phyloP scores from a whole-genome alignment of 2,329 filamentous ascomycete species.

The Ascochyta rabiei region DNA sequence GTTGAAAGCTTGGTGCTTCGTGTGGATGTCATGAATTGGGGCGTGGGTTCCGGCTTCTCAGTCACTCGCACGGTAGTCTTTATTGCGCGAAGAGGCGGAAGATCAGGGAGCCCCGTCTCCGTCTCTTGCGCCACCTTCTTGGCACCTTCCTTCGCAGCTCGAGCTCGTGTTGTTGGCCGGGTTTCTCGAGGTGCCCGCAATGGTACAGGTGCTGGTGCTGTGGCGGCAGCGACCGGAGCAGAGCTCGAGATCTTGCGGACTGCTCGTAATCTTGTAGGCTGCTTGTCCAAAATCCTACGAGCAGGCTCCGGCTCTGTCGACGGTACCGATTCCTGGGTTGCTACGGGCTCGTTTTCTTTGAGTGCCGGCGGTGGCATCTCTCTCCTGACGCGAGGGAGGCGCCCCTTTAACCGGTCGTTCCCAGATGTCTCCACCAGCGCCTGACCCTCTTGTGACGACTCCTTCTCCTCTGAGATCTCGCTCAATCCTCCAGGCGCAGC shows the following conservation, averaged over 20 bases:
- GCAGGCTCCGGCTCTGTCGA: slow-evolving; percentile 28
- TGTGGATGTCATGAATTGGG: slow-evolving; percentile 10
- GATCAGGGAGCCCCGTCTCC: slow-evolving; percentile 32
- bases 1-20: slow-evolving; percentile 23
- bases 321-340: slow-evolving; percentile 27
- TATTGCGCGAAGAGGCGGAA: slow-evolving; percentile 31
- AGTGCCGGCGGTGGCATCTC: slow-evolving; percentile 36
- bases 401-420: slow-evolving; percentile 49
- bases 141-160: slow-evolving; percentile 29
- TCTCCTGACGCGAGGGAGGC: slow-evolving; percentile 27
- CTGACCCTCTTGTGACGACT: slow-evolving; percentile 46
- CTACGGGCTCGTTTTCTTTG: slow-evolving; percentile 47
- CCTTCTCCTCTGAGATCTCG: slow-evolving; percentile 51
- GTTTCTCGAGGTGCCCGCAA: slow-evolving; percentile 38
- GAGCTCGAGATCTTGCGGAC: slow-evolving; percentile 47
- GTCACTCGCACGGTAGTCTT: slow-evolving; percentile 27
- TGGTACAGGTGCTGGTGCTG: slow-evolving; percentile 37
- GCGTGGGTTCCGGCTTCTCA: slow-evolving; percentile 27
- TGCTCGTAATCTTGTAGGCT: slow-evolving; percentile 44
- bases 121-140: slow-evolving; percentile 23
- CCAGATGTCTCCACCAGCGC: slow-evolving; percentile 54
- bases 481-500: slow-evolving; percentile 39
- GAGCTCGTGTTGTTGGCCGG: slow-evolving; percentile 34
- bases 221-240: slow-evolving; percentile 38
- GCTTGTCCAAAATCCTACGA: slow-evolving; percentile 41